A percentile compares a stretch with the other conserved stretches of the same genome.
phyloP scores from a whole-genome alignment of 192 early-diverging fungal genomes.

The Linnemannia hyalina region DNA sequence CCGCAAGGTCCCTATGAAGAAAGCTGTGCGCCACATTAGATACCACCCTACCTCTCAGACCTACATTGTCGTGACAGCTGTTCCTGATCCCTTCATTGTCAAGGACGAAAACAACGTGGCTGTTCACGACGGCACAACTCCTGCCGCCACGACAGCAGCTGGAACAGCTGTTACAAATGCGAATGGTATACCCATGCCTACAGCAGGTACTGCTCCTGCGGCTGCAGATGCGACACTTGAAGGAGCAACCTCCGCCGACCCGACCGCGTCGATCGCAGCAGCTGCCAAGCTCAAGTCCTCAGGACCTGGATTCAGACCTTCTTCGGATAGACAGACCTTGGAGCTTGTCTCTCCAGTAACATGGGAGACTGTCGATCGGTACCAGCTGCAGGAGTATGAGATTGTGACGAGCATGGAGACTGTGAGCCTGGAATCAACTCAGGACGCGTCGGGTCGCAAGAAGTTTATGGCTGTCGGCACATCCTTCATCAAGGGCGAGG shows the following conservation, averaged over 20 bases:
- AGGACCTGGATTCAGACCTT: conserved; percentile 69
- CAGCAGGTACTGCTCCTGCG: background rate
- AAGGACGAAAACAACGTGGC: conserved; percentile 76
- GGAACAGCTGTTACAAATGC: background rate
- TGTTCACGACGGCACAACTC: conserved; percentile 39
- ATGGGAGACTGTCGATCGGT: conserved; percentile 93
- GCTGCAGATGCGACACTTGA: background rate
- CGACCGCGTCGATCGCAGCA: conserved; percentile 21
- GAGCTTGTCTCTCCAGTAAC: conserved; percentile 94
- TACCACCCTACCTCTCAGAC: conserved; percentile 89
- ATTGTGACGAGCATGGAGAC: conserved; percentile 83
- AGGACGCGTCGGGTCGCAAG: conserved; percentile 88
- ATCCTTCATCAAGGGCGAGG: conserved; percentile 89
- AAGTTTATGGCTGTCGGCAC: conserved; percentile 91
- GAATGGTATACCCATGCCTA: background rate
- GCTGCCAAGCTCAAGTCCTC: conserved; percentile 20
- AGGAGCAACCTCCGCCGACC: background rate
- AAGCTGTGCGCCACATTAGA: conserved; percentile 80
- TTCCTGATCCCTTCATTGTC: conserved; percentile 73
- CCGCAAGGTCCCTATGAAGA: conserved; percentile 75
- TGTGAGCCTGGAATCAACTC: conserved; percentile 86
- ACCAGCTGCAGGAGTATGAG: conserved; percentile 84
- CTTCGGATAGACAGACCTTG: conserved; percentile 73
- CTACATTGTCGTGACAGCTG: conserved; percentile 83
- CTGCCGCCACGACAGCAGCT: background rate